Base-by-base conservation (phyloP, 768 basidiomycete species). In the Holtermanniella nyarrowii region DNA sequence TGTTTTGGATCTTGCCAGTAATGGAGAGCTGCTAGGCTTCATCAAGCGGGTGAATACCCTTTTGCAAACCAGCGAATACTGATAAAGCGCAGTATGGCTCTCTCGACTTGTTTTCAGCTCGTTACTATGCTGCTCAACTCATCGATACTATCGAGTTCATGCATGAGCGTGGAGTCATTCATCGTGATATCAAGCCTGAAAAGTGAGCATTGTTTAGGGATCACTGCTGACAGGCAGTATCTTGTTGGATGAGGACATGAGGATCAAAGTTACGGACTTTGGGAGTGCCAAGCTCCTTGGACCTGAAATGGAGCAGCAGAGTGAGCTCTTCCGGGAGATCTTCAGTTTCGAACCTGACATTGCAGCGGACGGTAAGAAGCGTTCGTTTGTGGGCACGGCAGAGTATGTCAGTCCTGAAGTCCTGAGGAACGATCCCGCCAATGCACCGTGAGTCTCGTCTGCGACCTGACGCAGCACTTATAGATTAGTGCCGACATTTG, bases 231-330 rank as follows among this genome's bases (percentile, higher is more conserved):
- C 87, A 68, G 85, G 86, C 71, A 96, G 96, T 68, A 76, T 97
- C 25, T 77, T 99, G 7, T 77, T 99, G n/a, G 89, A 93, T 60
- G 79, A 79, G 27, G 78, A 82, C 14, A 86, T 83, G 73, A 82
- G 88, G 49, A 81, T 95, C 66, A 93, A 89, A 71, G 79, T 99
- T n/a, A 87, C 89, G 14, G 95, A 99, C 70, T 97, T 97, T 71
- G 95, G 95, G 4, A 91, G 88, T 3, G 88, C 88, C 18, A 73
- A 71, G 72, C 52, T 75, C 7, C 22, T 72, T 21, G 58, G 61
- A 26, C 62, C 62, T 26, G 66, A 67, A 16, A 50, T 56, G 25
- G 46, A 50, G 31, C 16, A 42, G 56, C 53, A 42, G 50, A 25
- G 14, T 46, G 44, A 22, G 54, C 44, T 20, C 24, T 48, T 3